Conservation (phyloP, 2,329 filamentous ascomycete species). For the Mollisia scopiformis region DNA sequence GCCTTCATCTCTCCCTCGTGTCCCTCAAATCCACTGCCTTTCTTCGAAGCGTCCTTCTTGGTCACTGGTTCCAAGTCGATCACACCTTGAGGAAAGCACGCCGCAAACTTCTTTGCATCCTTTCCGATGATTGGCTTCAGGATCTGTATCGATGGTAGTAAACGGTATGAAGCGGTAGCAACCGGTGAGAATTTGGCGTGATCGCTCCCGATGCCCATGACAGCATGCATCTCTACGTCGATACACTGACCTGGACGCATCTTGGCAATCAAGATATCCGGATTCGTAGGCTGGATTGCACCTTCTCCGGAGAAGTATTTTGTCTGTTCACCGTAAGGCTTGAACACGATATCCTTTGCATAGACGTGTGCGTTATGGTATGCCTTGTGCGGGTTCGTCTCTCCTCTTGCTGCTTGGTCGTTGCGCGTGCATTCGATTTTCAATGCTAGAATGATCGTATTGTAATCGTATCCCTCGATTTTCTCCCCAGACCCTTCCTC, state of each 20-base stretch:
- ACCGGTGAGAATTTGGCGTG: conserved; percentile 98
- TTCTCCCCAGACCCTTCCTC: conserved; percentile 60
- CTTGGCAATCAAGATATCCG: conserved; percentile 93
- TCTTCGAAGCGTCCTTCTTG: conserved; percentile 60
- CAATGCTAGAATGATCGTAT: conserved; percentile 81
- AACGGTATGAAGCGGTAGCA: conserved; percentile 88
- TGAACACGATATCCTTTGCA: conserved; percentile 76
- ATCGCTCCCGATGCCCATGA: conserved; percentile 91
- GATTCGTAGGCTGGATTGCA: conserved; percentile 78
- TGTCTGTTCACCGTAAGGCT: conserved; percentile 73
- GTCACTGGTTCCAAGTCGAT: conserved; percentile 79
- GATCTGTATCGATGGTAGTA: conserved; percentile 88
- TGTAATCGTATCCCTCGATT: conserved; percentile 72
- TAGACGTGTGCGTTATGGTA: conserved; percentile 88
- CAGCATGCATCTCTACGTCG: conserved; percentile 85
- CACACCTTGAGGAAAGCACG: conserved; percentile 88
- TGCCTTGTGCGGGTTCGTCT: conserved; percentile 80
- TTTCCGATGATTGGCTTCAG: conserved; percentile 79
- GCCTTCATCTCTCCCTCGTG: conserved; percentile 83
- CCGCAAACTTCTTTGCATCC: conserved; percentile 86
- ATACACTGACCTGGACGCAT: conserved; percentile 89
- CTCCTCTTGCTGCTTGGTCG: conserved; percentile 67
- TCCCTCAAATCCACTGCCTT: conserved; percentile 69
- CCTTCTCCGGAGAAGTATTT: conserved; percentile 69
- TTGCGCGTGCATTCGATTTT: conserved; percentile 82